Evolutionary conservation across 768 basidiomycete species (phyloP), one percentile per base, ranked within the genome.

Genomic region (Boletus sensibilis): DNA sequence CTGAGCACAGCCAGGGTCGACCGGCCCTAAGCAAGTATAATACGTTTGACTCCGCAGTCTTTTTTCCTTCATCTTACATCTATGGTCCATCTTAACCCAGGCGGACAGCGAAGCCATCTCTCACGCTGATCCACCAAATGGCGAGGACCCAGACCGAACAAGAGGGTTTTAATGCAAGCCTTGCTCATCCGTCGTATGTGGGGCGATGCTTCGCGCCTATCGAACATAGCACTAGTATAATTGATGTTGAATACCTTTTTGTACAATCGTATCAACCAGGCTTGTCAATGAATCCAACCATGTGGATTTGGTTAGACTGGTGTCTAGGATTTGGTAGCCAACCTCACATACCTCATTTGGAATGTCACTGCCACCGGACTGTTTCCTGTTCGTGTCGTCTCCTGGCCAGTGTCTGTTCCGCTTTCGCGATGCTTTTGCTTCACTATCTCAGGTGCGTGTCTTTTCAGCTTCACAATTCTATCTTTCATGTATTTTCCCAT

Each of bases 151-250:
- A 90, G 83, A 90, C 35, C 14, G 67, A 73, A 67, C 0, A 74
- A 69, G 83, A 81, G 75, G 80, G 82, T 82, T 82, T 83, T 88
- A 90, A 90, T 91, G 87, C 88, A 78, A 47, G 59, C 59, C 61
- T 70, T 63, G 58, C 72, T 46, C 42, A 42, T 20, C 16, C 44
- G 13, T 50, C 43, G 18, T 14, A 49, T 46, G 69, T 56, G 66
- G 69, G 63, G 63, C 56, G 42, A 62, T 70, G 79, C 79, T 81
- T 80, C 79, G 79, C 80, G 68, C 76, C 73, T 68, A 72, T 75
- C 79, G 56, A 20, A 80, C 78, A 79, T 47, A 9, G 20, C 10
- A 2, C 16, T 35, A 34, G 47, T n/a, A 18, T 12, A 21, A 0
- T 29, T 3, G 39, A 25, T 35, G 35, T 29, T 1, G 27, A 6